phyloP scores from a whole-genome alignment of 1,284 basidiomycete species.

The Melampsora abietis-canadensis region DNA sequence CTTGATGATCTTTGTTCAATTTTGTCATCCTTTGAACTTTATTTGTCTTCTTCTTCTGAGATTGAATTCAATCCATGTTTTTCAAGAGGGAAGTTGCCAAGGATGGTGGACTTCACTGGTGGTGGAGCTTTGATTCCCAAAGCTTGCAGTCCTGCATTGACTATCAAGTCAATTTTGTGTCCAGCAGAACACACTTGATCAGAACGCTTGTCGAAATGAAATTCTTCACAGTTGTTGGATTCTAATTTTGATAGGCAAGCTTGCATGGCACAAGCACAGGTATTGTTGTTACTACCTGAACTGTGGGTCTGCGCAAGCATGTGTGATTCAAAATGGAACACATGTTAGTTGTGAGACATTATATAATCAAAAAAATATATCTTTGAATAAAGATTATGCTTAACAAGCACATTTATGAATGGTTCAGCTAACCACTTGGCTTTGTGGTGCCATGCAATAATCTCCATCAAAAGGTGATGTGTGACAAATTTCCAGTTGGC shows the following conservation, averaged over 20 bases:
- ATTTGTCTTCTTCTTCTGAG: background rate
- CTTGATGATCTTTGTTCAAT: no score
- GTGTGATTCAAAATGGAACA: background rate
- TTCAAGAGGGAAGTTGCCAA: background rate
- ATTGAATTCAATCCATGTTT: background rate
- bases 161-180: slow-evolving; percentile 8
- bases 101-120: background rate
- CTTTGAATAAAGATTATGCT: background rate
- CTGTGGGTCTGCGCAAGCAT: no score
- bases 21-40: background rate
- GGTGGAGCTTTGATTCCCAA: background rate
- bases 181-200: background rate
- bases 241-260: no score
- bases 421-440: slow-evolving; percentile 10
- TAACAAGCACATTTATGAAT: background rate
- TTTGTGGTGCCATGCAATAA: slow-evolving; percentile 16
- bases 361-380: background rate
- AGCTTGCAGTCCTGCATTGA: background rate
- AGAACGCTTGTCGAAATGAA: no score
- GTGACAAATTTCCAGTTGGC: background rate
- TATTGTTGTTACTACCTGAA: slow-evolving; percentile 17
- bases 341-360: background rate
- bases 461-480: background rate
- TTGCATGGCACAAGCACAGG: no score
- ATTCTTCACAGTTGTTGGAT: no score